Percentiles rank a stretch among this genome's conserved stretches.
Evolutionary conservation across 2,329 filamentous ascomycete species (phyloP).

Genomic region (Colletotrichum aenigma): DNA sequence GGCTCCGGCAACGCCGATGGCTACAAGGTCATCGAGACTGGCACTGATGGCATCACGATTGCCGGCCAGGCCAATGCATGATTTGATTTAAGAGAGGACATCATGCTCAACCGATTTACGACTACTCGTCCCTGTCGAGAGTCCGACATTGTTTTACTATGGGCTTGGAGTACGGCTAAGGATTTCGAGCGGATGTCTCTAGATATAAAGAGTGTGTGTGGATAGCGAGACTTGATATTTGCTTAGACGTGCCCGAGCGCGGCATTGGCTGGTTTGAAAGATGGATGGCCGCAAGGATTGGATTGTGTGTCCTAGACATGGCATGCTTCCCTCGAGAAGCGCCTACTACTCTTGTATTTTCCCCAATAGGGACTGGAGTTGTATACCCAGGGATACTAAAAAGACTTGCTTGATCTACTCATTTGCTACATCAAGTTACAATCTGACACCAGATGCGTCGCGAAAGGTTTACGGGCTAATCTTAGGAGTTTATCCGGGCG

Average conservation of each 20-base stretch:
- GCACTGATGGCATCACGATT: slow-evolving; percentile 50
- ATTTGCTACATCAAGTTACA: neutral
- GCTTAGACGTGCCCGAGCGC: neutral
- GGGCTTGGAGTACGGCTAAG: neutral
- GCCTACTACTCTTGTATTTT: neutral
- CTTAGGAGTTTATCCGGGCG: neutral
- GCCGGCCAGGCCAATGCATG: neutral
- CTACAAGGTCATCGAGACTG: slow-evolving; percentile 84
- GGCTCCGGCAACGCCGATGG: slow-evolving; percentile 74
- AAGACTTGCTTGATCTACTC: neutral
- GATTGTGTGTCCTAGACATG: neutral
- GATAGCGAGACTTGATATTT: neutral
- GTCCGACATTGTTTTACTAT: neutral
- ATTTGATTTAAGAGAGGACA: neutral
- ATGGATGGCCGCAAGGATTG: neutral
- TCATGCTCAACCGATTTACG: neutral
- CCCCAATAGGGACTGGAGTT: neutral
- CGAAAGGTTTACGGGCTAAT: neutral
- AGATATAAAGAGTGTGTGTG: neutral
- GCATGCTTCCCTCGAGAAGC: neutral
- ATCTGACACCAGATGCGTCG: neutral
- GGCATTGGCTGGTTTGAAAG: neutral
- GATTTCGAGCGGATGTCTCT: neutral
- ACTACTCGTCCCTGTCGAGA: neutral
- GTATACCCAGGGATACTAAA: neutral